Base-by-base conservation (phyloP, 1,284 basidiomycete species). In the Trichosporon faecale region DNA sequence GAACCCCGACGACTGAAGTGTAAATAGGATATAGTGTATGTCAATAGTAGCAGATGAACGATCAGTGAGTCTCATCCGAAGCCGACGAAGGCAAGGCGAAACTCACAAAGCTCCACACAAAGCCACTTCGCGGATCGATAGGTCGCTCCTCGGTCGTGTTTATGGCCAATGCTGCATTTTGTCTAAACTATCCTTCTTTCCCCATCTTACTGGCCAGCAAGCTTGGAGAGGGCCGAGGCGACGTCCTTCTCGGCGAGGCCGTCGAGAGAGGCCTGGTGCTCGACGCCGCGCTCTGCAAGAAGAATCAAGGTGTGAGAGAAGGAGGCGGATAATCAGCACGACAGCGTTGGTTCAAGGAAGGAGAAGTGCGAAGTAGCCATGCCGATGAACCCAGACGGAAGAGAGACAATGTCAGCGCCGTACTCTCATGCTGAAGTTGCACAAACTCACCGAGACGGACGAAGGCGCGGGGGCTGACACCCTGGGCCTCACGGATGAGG, bases 401-500 rank as follows among this genome's bases (percentile, higher is more conserved):
- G 35, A 37, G 35, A 14, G 12, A 37, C 35, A 9, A 37, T 44
- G 40, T 44, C 18, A 44, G 40, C 40, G 18, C 57, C 16, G 52
- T 6, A 49, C n/a, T n/a, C n/a, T n/a, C n/a, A n/a, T n/a, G 64
- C 64, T 16, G 21, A 52, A 6, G 12, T 25, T 3, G 37, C 14
- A 9, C 8, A 46, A 31, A 88, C 93, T 82, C 84, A 96, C 94
- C 94, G 79, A 94, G 95, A 79, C 94, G 87, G 61, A 92, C 94
- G 86, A 95, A 96, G 57, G 90, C 90, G 78, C 93, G 87, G 67
- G 94, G 92, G 64, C 92, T 92, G 9, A 93, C 93, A 35, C 91
- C 93, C 74, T 85, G 86, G n/a, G 94, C 94, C 85, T 97, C 93
- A 74, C 94, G 87, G 78, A 97, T 93, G 76, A 97, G 83, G 52